Evolutionary conservation across 305 asterid genomes (phyloP).

Genomic region (Fraxinus ornus): DNA sequence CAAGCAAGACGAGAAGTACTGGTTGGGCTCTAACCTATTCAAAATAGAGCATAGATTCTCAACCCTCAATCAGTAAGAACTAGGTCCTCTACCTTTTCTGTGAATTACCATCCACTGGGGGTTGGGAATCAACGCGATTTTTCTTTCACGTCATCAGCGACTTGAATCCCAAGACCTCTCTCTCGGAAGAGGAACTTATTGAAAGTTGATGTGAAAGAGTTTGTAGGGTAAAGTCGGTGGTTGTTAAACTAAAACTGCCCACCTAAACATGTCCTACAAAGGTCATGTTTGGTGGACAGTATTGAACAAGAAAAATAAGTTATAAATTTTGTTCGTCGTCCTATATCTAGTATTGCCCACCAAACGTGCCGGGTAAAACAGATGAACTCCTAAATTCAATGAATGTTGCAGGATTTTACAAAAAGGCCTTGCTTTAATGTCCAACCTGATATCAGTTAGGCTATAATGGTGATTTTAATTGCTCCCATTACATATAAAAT

Average conservation of each 20-base stretch:
- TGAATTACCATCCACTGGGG: neutral
- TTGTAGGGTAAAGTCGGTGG: neutral
- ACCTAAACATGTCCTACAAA: neutral
- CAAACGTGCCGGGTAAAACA: neutral
- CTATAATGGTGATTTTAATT: neutral
- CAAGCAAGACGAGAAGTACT: neutral
- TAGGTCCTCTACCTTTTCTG: neutral
- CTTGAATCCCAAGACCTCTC: neutral
- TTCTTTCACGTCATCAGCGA: neutral
- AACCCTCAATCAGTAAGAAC: neutral
- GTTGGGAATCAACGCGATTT: neutral
- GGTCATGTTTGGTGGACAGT: neutral
- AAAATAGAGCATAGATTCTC: neutral
- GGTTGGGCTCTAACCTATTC: neutral
- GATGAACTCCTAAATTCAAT: neutral
- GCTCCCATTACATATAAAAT: neutral
- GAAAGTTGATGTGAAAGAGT: neutral
- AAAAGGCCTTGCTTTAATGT: neutral
- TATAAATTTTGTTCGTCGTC: neutral
- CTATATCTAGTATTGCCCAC: neutral
- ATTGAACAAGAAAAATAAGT: neutral
- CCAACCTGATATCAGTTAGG: neutral
- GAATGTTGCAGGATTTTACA: neutral
- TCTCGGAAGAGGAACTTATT: neutral
- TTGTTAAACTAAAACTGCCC: neutral